Conservation (phyloP, 2,329 filamentous ascomycete species). For the Dothistroma septosporum region DNA sequence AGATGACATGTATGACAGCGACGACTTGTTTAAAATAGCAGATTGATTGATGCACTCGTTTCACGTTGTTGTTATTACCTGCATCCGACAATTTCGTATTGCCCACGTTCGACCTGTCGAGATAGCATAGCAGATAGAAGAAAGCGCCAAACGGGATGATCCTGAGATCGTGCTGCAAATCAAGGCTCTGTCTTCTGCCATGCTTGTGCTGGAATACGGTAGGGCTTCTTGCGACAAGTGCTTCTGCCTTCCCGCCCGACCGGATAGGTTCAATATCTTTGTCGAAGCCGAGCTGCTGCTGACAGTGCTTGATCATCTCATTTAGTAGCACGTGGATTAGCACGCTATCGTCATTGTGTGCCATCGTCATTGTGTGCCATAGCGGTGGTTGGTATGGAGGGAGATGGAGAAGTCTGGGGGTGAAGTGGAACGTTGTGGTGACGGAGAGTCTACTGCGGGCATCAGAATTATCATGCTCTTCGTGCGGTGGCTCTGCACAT, state of each 20-base stretch:
- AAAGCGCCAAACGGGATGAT: conserved; percentile 60
- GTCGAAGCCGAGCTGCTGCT: neutral
- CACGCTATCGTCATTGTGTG: neutral
- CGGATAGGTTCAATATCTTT: neutral
- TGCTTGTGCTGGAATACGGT: conserved; percentile 7
- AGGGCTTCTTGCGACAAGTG: neutral
- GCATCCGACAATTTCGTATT: conserved; percentile 55
- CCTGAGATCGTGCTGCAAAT: conserved; percentile 52
- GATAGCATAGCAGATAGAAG: conserved; percentile 65
- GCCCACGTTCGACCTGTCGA: conserved; percentile 60
- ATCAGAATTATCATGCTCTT: neutral
- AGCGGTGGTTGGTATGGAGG: neutral
- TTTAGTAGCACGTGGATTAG: neutral
- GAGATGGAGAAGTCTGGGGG: neutral
- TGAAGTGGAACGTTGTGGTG: neutral
- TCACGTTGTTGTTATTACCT: conserved; percentile 52
- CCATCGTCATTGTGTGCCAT: too few species aligned
- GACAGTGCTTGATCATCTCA: neutral
- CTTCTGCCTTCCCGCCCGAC: neutral
- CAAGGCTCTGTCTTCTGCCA: conserved; percentile 13
- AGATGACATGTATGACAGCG: conserved; percentile 8
- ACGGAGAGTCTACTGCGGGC: neutral
- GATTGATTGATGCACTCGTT: too few species aligned
- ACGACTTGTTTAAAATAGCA: neutral
- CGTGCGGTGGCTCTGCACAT: neutral